phyloP scores from a whole-genome alignment of 495 filamentous ascomycete genomes.

The Xylaria nigripes region DNA sequence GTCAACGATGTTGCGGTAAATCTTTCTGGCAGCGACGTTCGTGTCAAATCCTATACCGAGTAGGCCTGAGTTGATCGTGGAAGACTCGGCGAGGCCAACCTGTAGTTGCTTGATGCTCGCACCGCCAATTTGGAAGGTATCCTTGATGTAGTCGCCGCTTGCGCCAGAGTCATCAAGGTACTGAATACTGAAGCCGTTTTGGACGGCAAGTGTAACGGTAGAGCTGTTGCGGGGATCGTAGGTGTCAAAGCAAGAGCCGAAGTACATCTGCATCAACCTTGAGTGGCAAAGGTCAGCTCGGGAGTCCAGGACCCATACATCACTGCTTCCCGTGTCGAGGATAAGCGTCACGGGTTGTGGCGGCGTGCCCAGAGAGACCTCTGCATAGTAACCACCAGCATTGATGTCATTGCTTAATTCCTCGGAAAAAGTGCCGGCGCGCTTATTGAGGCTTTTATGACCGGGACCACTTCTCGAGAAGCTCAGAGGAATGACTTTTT shows the following conservation, averaged over 20 bases:
- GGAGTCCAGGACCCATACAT: conserved; percentile 61
- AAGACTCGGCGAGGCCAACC: conserved; percentile 71
- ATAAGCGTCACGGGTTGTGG: conserved; percentile 46
- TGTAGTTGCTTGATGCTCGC: conserved; percentile 58
- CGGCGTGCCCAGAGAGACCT: conserved; percentile 63
- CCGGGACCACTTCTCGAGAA: conserved; percentile 15
- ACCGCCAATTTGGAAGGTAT: conserved; percentile 63
- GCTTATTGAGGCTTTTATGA: conserved; percentile 12
- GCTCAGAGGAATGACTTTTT: conserved; percentile 19
- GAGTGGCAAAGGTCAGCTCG: conserved; percentile 37
- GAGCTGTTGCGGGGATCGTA: conserved; percentile 55
- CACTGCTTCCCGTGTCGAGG: conserved; percentile 79
- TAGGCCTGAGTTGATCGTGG: conserved; percentile 66
- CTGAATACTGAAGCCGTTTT: conserved; percentile 63
- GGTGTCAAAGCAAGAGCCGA: conserved; percentile 25
- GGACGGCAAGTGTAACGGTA: conserved; percentile 56
- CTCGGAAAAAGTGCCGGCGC: conserved; percentile 28
- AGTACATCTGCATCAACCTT: conserved; percentile 23
- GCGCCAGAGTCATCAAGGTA: conserved; percentile 66
- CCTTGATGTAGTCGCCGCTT: conserved; percentile 69
- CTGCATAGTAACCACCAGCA: conserved; percentile 53
- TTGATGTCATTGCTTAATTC: conserved; percentile 40
- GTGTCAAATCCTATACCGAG: conserved; percentile 77
- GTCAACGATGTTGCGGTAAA: conserved; percentile 74
- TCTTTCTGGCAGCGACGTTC: conserved; percentile 58